These are phyloP conservation scores for Paradendryphiella salina DNA, from an alignment of 2,329 filamentous ascomycete species.

Conservation along the genomic window DNA sequence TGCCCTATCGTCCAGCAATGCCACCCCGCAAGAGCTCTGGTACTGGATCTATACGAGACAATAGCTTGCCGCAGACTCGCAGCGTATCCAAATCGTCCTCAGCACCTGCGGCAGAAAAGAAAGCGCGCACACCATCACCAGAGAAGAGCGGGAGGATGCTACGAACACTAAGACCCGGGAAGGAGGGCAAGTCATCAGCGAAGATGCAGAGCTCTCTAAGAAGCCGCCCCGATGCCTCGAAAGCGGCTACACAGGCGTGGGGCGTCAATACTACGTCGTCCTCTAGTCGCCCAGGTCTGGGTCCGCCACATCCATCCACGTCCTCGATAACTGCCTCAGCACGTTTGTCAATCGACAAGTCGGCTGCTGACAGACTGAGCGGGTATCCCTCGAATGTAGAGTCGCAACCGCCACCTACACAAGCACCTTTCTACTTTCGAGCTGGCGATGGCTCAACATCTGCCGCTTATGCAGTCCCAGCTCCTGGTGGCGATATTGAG, in stretches of 20 bases:
- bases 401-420: slow-evolving; percentile 15
- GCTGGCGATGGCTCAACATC: slow-evolving; percentile 25
- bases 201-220: slow-evolving; percentile 52
- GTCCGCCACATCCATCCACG: slow-evolving; percentile 20
- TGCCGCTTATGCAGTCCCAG: slow-evolving; percentile 22
- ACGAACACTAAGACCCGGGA: slow-evolving; percentile 56
- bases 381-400: slow-evolving; percentile 15
- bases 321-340: slow-evolving; percentile 24
- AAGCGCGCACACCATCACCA: slow-evolving; percentile 63
- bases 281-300: slow-evolving; percentile 22
- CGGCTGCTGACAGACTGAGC: slow-evolving; percentile 26
- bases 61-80: slow-evolving; percentile 27
- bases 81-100: slow-evolving; percentile 42
- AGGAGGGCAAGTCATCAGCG: slow-evolving; percentile 51
- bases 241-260: slow-evolving; percentile 67
- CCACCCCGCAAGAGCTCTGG: slow-evolving; percentile 52
- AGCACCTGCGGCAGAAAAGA: slow-evolving; percentile 45
- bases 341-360: slow-evolving; percentile 39
- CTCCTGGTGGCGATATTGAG: slow-evolving; percentile 15
- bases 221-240: slow-evolving; percentile 59
- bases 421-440: slow-evolving; percentile 32
- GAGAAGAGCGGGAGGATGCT: slow-evolving; percentile 64
- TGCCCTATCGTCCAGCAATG: slow-evolving; percentile 61
- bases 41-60: slow-evolving; percentile 27
- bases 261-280: slow-evolving; percentile 37